A percentile compares a stretch with the other conserved stretches of the same genome.
phyloP scores from a whole-genome alignment of 73 alveolate genomes.

The Urostyla sp. region DNA sequence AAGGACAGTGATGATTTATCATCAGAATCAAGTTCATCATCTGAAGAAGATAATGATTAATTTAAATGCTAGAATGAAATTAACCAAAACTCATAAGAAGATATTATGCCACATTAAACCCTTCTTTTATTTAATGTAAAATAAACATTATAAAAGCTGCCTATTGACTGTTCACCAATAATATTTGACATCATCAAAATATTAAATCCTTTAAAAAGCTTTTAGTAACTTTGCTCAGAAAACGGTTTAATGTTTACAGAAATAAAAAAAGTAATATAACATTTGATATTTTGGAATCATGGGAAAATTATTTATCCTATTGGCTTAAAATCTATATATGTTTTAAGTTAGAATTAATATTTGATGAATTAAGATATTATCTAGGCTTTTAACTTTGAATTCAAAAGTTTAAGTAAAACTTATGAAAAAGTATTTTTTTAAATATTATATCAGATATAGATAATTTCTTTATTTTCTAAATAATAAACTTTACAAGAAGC shows the following conservation, averaged over 20 bases:
- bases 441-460: not conserved
- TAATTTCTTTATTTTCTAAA: conserved; percentile 10
- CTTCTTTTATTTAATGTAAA: conserved; percentile 1
- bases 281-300: conserved; percentile 47
- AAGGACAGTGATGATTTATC: not conserved
- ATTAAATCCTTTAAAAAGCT: conserved; percentile 24
- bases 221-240: conserved; percentile 18
- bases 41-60: not conserved
- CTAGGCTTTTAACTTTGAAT: not conserved
- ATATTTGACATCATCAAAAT: not conserved
- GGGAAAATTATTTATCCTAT: conserved; percentile 38
- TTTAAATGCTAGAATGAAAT: too few relatives aligned
- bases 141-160: conserved; percentile 3
- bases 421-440: conserved; percentile 1
- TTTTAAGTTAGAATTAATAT: not conserved
- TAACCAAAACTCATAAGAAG: too few relatives aligned
- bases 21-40: not conserved
- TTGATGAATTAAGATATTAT: not conserved
- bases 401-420: not conserved
- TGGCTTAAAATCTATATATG: not conserved
- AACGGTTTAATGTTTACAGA: conserved; percentile 18
- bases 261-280: conserved; percentile 9
- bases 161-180: conserved; percentile 38
- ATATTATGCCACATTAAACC: conserved; percentile 44
- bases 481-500: conserved; percentile 7